Evolutionary conservation across 768 basidiomycete species (phyloP).

Genomic region (Butyriboletus loyo): DNA sequence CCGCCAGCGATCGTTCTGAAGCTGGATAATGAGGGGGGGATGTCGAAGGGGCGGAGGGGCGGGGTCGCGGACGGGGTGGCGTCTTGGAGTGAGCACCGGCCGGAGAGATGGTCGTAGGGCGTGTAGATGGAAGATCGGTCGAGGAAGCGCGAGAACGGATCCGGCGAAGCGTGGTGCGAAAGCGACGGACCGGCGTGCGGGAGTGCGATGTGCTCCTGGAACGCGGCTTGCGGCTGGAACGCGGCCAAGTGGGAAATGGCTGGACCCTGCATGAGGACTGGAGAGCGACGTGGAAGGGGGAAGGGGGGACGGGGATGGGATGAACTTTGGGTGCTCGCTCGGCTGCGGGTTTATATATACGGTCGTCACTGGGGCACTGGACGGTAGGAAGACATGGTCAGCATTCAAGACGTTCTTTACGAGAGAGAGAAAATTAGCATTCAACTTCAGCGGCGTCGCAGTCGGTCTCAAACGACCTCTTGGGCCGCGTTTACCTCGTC

Average conservation of each 20-base stretch:
- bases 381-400: background rate
- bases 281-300: too few species aligned
- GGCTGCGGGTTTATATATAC: constrained; percentile 19
- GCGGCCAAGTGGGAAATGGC: constrained; percentile 10
- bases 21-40: constrained; percentile 18
- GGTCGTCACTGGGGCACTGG: too few species aligned
- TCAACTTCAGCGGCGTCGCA: constrained; percentile 23
- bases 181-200: background rate
- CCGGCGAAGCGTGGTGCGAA: constrained; percentile 11
- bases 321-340: background rate
- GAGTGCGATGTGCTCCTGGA: constrained; percentile 16
- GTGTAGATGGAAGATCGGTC: constrained; percentile 27
- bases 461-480: background rate
- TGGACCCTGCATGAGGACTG: constrained; percentile 12
- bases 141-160: constrained; percentile 28
- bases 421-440: constrained; percentile 16
- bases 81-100: background rate
- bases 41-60: constrained; percentile 17
- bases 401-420: background rate
- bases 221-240: constrained; percentile 14
- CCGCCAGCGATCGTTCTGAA: constrained; percentile 22
- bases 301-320: too few species aligned
- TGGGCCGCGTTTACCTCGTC: background rate
- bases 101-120: background rate
- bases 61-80: background rate